Evolutionary conservation across 2,329 filamentous ascomycete genomes (phyloP), one percentile per base, ranked within the genome.

Genomic region (Bipolaris gigantea): DNA sequence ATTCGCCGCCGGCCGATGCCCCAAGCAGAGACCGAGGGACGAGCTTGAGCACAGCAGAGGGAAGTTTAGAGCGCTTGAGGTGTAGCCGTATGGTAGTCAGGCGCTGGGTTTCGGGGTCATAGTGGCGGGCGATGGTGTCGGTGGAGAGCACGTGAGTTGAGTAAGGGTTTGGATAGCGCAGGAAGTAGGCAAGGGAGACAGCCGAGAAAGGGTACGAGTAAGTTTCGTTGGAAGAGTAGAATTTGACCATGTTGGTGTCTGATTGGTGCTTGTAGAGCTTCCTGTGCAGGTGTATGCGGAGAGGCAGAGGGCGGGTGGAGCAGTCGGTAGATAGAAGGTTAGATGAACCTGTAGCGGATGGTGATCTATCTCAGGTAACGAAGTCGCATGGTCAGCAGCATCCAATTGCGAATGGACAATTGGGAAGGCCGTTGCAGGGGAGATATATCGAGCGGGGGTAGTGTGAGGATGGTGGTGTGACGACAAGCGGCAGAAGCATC

Each of bases 101-200:
- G 45, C 87, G 86, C 63, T 89, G 88, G 1, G 88, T 89, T n/a
- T 76, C 77, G 6, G 86, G 81, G 74, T 93, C 89, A 75, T 90
- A 84, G 73, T 83, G 80, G 61, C 86, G 88, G 44, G 85, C 84
- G 73, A 94, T 90, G 66, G 89, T 91, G 75, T 94, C 90, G 74
- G 89, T 92, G 70, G 88, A 90, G 65, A 92, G 80, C 48, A 94
- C 90, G 77, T 94, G 90, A 60, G 84, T 86, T 62, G 87, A 87
- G 78, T 93, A 92, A 6, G 90, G 90, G 70, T 93, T 94, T 61
- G 89, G 91, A 77, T 94, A 94, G 62, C 90, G 89, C 45, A 94
- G 87, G 77, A 93, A 94, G 82, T 91, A 94, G 77, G 90, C 90
- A 74, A 94, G 87, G 44, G 89, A 91, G 58, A 94, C 90, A 73